These are phyloP conservation scores for Hibiscus tridactylites DNA, from an alignment of 345 rosid genomes.

Conservation along the genomic window DNA sequence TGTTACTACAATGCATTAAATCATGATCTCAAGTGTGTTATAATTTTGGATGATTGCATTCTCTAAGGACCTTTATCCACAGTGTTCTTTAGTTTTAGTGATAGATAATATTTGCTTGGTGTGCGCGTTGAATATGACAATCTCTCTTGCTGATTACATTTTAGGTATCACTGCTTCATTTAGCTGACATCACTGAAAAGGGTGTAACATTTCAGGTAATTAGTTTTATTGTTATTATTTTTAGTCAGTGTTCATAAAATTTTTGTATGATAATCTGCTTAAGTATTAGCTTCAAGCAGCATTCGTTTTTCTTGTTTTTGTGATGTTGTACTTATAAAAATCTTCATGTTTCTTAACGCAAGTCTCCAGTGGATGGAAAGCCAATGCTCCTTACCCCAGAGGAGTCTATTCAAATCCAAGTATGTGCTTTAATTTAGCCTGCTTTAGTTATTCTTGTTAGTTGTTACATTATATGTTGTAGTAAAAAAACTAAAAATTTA, in stretches of 20 bases:
- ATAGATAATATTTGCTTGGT: neutral
- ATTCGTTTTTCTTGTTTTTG: neutral
- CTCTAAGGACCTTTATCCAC: neutral
- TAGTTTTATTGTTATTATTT: neutral
- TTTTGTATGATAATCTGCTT: neutral
- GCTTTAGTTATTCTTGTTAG: neutral
- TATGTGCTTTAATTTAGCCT: slow-evolving; percentile 17
- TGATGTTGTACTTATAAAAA: neutral
- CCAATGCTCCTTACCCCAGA: slow-evolving; percentile 84
- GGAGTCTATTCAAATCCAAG: slow-evolving; percentile 83
- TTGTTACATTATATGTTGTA: neutral
- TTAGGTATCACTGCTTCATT: slow-evolving; percentile 71
- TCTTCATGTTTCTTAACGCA: slow-evolving; percentile 27
- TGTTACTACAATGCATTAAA: neutral
- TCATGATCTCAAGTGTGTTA: neutral
- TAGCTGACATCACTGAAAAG: slow-evolving; percentile 71
- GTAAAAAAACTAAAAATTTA: neutral
- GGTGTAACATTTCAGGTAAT: slow-evolving; percentile 79
- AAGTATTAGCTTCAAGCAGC: neutral
- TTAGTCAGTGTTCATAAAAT: neutral
- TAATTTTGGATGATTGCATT: neutral
- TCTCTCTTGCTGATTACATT: slow-evolving; percentile 11
- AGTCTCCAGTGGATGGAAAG: slow-evolving; percentile 77
- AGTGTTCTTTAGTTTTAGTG: neutral
- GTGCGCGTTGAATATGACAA: neutral